Base-by-base conservation (phyloP, 371 early-diverging fungal species). In the Nematocida parisii region DNA sequence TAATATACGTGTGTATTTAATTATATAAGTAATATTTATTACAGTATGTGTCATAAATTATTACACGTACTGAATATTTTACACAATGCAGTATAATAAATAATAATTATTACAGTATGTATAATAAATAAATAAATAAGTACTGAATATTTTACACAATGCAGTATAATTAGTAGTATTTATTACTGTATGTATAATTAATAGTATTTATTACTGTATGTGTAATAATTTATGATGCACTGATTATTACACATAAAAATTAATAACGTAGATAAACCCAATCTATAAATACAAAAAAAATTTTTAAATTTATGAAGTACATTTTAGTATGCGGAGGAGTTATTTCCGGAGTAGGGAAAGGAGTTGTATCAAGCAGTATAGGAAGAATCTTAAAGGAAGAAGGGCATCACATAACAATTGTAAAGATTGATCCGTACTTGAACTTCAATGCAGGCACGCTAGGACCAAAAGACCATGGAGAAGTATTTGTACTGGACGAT, bases 371-470 rank as follows among this genome's bases (percentile, higher is more conserved):
- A 52, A 94, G 95, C 60, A 93, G 94, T 58, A 93, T 96, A 20
- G 99, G 98, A 72, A 89, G 93, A 54, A 89, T 98, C 64, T 90
- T 99, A 81, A 93, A 95, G 89, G 92, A 93, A 27, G 88, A 91
- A 77, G 99, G 97, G 24, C 89, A 95, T 81, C 89, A 90, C 58
- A 97, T 97, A 24, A 95, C 96, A 61, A 92, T 95, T 77, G 94
- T 99, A 90, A 99, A 99, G 89, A 97, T 99, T 83, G 98, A 98
- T 87, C 97, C 97, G 27, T 97, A 97, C 88, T 89, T 99, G 73
- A 99, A 98, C 90, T 95, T 94, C 85, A 96, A 97, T 87, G 96
- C 96, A 70, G 98, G 97, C 85, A 92, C 94, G 27, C 89, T 98
- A 89, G 92, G 90, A 73, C 97, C 97, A 74, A 89, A 94, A 66